Evolutionary conservation across 2,329 filamentous ascomycete species (phyloP).

Genomic region (Trichoderma sp.): DNA sequence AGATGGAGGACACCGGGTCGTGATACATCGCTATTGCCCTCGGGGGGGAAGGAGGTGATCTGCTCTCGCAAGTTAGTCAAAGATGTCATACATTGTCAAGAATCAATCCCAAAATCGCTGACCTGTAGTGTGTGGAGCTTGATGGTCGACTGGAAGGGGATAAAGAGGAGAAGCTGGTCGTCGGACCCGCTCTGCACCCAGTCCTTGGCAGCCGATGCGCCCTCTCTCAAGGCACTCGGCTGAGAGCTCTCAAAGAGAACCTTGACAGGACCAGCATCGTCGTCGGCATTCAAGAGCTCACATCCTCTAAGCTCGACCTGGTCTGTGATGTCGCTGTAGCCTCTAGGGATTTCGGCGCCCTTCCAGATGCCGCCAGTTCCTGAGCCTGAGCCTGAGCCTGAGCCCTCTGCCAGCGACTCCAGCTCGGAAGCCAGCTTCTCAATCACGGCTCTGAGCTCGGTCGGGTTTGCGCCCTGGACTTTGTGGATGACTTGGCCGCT

Average conservation of each 20-base stretch:
- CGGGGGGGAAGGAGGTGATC: constrained; percentile 75
- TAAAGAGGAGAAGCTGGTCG: constrained; percentile 89
- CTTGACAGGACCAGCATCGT: constrained; percentile 68
- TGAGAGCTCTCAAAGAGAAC: constrained; percentile 68
- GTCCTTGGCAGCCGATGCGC: constrained; percentile 59
- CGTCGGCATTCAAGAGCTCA: constrained; percentile 85
- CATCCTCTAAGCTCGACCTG: constrained; percentile 75
- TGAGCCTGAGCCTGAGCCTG: constrained; percentile 24
- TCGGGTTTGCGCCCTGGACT: constrained; percentile 70
- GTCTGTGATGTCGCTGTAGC: constrained; percentile 80
- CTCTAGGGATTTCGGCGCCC: constrained; percentile 70
- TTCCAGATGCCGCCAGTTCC: constrained; percentile 59
- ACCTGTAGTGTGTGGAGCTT: constrained; percentile 84
- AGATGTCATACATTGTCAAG: no score
- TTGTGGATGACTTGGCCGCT: constrained; percentile 65
- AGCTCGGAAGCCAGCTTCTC: constrained; percentile 69
- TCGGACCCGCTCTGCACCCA: constrained; percentile 97
- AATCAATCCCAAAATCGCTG: neutral
- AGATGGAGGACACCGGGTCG: constrained; percentile 80
- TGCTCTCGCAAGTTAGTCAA: constrained; percentile 42
- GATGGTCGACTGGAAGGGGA: constrained; percentile 81
- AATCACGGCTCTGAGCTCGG: constrained; percentile 67
- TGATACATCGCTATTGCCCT: constrained; percentile 71
- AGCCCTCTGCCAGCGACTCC: constrained; percentile 47
- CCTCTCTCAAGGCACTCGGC: constrained; percentile 62